phyloP scores from a whole-genome alignment of 768 basidiomycete genomes.

The Daedalea quercina region DNA sequence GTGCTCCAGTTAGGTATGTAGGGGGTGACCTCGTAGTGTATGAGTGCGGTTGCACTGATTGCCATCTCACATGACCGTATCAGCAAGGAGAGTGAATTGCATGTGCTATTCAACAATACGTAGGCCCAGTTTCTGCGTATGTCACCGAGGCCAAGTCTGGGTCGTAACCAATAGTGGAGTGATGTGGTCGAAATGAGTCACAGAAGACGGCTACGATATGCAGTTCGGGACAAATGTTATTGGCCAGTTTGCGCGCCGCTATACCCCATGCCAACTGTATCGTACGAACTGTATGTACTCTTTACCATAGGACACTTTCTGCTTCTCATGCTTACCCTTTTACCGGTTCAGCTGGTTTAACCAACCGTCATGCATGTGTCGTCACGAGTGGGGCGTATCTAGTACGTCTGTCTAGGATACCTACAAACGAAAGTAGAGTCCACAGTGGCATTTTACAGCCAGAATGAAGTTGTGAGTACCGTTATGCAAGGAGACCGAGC shows the following conservation, averaged over 20 bases:
- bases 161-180: conserved; percentile 32
- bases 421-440: conserved; percentile 16
- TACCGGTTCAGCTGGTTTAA: conserved; percentile 33
- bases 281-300: background rate
- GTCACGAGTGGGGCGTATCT: conserved; percentile 19
- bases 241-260: conserved; percentile 22
- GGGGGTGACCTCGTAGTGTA: background rate
- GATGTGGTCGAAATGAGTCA: conserved; percentile 34
- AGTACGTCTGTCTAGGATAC: conserved; percentile 32
- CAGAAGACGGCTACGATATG: conserved; percentile 41
- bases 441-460: conserved; percentile 16
- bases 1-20: conserved; percentile 17
- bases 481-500: no score
- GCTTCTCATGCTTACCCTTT: conserved; percentile 42
- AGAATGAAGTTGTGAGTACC: conserved; percentile 40
- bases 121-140: conserved; percentile 17
- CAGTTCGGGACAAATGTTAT: conserved; percentile 50
- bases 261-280: no score
- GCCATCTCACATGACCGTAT: background rate
- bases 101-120: conserved; percentile 50
- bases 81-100: conserved; percentile 38
- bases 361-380: no score
- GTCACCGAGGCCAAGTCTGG: background rate
- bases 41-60: background rate
- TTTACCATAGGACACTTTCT: conserved; percentile 40